A percentile compares a stretch with the other conserved stretches of the same genome.
These are phyloP conservation scores for Phytophthora fragariaefolia DNA, from an alignment of 352 stramenopile genomes.

Conservation along the genomic window DNA sequence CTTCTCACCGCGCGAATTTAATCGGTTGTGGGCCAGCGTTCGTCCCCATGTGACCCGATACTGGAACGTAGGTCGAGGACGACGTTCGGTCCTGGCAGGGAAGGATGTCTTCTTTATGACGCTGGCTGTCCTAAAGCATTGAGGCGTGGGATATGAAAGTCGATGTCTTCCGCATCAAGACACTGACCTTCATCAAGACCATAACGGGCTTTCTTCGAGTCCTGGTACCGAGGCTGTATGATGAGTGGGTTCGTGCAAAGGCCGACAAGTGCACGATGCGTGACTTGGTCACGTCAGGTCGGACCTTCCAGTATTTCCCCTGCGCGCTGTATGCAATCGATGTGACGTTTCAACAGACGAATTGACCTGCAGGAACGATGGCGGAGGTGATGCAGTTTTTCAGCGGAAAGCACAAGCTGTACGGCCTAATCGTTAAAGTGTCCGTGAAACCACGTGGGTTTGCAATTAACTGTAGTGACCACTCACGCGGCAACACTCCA, in stretches of 20 bases:
- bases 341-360: constrained; percentile 3
- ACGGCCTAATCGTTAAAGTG: not conserved
- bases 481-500: not conserved
- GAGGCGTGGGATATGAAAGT: not conserved
- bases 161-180: not conserved
- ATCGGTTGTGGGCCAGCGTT: no score
- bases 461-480: not conserved
- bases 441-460: not conserved
- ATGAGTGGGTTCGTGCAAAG: not conserved
- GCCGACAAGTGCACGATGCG: not conserved
- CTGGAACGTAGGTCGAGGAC: no score
- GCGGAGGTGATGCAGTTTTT: constrained; percentile 2
- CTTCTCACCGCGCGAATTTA: constrained; percentile 1
- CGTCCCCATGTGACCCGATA: no score
- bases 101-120: no score
- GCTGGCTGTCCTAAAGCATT: no score
- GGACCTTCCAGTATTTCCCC: not conserved
- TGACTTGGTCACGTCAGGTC: not conserved
- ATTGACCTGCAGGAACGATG: not conserved
- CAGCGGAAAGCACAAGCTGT: not conserved
- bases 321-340: not conserved
- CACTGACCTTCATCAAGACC: no score
- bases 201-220: not conserved
- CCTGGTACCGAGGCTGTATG: not conserved
- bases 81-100: no score